Evolutionary conservation across 2,329 filamentous ascomycete genomes (phyloP).

Genomic region (Simplicillium aogashimaense): DNA sequence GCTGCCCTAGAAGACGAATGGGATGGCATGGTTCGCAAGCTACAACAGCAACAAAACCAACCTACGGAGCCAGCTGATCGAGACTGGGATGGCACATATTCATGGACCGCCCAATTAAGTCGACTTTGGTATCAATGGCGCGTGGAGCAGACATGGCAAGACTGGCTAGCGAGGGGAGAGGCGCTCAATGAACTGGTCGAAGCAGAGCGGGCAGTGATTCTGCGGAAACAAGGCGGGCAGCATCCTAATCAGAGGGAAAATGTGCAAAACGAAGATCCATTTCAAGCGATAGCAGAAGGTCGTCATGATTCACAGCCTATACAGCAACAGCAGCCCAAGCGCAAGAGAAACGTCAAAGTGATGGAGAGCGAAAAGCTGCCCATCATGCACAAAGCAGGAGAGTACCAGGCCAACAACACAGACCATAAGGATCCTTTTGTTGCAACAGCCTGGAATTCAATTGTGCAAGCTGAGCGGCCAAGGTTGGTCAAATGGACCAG

Average conservation of each 20-base stretch:
- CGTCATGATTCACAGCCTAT: too few relatives aligned
- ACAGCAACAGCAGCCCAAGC: too few relatives aligned
- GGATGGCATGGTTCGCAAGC: constrained; percentile 26
- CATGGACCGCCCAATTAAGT: constrained; percentile 17
- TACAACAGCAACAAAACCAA: constrained; percentile 13
- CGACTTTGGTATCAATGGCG: constrained; percentile 19
- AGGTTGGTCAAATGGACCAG: too few relatives aligned
- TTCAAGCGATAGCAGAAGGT: too few relatives aligned
- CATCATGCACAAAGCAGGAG: too few relatives aligned
- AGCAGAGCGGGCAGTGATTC: constrained; percentile 19
- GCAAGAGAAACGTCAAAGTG: constrained; percentile 6
- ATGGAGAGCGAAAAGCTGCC: constrained; percentile 16
- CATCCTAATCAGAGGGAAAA: too few relatives aligned
- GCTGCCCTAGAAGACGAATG: constrained; percentile 36
- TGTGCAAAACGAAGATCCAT: too few relatives aligned
- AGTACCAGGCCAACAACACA: too few relatives aligned
- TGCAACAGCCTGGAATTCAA: too few relatives aligned
- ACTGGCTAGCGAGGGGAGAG: constrained; percentile 29
- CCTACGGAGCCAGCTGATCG: constrained; percentile 3
- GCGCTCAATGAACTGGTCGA: constrained; percentile 30
- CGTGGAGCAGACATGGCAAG: constrained; percentile 20
- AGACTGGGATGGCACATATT: constrained; percentile 15
- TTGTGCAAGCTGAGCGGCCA: too few relatives aligned
- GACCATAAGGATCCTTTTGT: too few relatives aligned
- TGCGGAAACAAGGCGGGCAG: too few relatives aligned